Percentiles rank a stretch among this genome's conserved stretches.
Evolutionary conservation across 2,329 filamentous ascomycete species (phyloP).

Genomic region (Penicillium vulpinum): DNA sequence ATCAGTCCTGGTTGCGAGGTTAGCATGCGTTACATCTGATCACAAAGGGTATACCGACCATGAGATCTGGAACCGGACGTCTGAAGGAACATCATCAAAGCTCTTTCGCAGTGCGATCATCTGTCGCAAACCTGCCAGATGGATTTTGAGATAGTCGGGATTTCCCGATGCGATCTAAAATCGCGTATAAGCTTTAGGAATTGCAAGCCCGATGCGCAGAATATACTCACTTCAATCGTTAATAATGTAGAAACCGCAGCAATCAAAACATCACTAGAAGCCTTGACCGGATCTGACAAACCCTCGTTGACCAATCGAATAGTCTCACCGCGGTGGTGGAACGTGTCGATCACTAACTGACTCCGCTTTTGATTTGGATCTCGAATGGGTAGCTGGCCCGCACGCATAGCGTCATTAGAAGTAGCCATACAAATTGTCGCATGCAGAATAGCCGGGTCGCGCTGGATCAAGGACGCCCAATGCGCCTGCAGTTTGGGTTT

Average conservation of each 20-base stretch:
- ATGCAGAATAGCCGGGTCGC: constrained; percentile 39
- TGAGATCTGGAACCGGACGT: constrained; percentile 43
- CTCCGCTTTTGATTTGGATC: constrained; percentile 35
- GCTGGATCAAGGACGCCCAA: constrained; percentile 38
- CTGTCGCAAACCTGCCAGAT: constrained; percentile 41
- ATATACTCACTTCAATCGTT: constrained; percentile 38
- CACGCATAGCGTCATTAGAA: constrained; percentile 37
- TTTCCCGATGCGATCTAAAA: constrained; percentile 41
- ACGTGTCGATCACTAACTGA: constrained; percentile 37
- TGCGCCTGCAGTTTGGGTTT: constrained; percentile 37
- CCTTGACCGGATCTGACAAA: constrained; percentile 38
- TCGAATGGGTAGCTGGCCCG: constrained; percentile 36
- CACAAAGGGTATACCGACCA: constrained; percentile 28
- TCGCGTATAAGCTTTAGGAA: background rate
- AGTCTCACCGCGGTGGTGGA: constrained; percentile 42
- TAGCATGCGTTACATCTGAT: background rate
- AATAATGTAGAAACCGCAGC: constrained; percentile 42
- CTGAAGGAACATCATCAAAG: constrained; percentile 39
- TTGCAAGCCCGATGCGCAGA: background rate
- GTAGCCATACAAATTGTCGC: constrained; percentile 41
- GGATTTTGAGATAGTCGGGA: constrained; percentile 41
- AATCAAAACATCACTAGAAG: constrained; percentile 42
- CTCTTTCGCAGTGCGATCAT: constrained; percentile 41
- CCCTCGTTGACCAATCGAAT: constrained; percentile 42
- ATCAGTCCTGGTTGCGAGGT: constrained; percentile 36